Conservation (phyloP, 1,139 yeast genomes). For the Lodderomyces pseudojiufengensis region DNA sequence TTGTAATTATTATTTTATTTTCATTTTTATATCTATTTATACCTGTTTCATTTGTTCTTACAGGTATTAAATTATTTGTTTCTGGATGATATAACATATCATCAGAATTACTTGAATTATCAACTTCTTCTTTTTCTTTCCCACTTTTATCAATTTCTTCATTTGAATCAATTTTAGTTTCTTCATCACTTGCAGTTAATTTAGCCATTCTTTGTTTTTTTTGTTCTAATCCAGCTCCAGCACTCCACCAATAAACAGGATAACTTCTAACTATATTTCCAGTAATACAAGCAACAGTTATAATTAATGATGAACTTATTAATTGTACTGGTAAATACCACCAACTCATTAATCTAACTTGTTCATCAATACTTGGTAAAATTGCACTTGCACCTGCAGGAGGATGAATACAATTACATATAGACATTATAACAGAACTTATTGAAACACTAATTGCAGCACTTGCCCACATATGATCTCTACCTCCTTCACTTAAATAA, state of each 20-base stretch:
- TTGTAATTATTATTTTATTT: conserved; percentile 19
- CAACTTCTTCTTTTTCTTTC: conserved; percentile 4
- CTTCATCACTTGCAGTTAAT: neutral
- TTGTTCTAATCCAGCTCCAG: conserved; percentile 15
- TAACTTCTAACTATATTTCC: conserved; percentile 55
- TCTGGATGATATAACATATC: too few species aligned
- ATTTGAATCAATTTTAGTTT: neutral
- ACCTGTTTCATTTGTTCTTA: conserved; percentile 5
- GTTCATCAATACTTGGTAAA: conserved; percentile 50
- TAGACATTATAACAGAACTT: conserved; percentile 54
- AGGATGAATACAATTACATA: conserved; percentile 62
- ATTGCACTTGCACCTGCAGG: conserved; percentile 76
- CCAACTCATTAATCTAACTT: conserved; percentile 56
- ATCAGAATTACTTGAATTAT: neutral
- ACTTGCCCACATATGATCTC: conserved; percentile 52
- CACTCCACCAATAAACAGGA: conserved; percentile 66
- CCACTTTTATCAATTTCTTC: conserved; percentile 5
- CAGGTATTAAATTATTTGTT: too few species aligned
- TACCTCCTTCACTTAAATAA: conserved; percentile 34
- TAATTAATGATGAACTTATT: conserved; percentile 47
- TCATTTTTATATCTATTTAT: conserved; percentile 2
- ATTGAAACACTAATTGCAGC: conserved; percentile 61
- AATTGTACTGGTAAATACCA: conserved; percentile 61
- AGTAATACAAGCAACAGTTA: conserved; percentile 50
- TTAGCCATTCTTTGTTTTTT: neutral